phyloP scores from a whole-genome alignment of 768 basidiomycete genomes.

The Russula sp. region DNA sequence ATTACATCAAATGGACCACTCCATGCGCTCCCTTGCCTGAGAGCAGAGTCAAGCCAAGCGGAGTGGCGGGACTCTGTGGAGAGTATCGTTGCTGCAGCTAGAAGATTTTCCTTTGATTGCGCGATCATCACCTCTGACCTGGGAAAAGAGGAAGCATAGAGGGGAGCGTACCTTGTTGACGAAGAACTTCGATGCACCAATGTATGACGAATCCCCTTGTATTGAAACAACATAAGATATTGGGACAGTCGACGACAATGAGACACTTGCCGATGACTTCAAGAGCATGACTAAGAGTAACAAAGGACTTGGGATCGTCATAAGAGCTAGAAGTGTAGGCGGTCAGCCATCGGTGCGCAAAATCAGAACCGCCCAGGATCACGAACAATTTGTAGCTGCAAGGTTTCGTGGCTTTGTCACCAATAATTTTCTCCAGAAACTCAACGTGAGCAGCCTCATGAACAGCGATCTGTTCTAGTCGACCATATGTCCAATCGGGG shows the following conservation, averaged over 20 bases:
- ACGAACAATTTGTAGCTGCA: constrained; percentile 42
- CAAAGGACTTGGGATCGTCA: constrained; percentile 47
- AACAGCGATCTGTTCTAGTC: constrained; percentile 39
- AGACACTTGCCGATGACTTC: constrained; percentile 47
- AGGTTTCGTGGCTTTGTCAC: constrained; percentile 39
- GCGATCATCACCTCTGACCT: constrained; percentile 4
- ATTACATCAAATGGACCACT: constrained; percentile 53
- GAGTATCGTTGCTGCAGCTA: constrained; percentile 55
- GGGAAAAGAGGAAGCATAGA: constrained; percentile 30
- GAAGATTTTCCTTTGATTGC: constrained; percentile 41
- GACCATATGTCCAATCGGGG: constrained; percentile 39
- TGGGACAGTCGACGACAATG: background rate
- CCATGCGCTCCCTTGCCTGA: constrained; percentile 52
- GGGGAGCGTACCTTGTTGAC: constrained; percentile 41
- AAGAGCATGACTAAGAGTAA: constrained; percentile 48
- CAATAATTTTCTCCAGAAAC: constrained; percentile 39
- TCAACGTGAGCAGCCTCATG: constrained; percentile 46
- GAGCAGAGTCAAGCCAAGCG: constrained; percentile 56
- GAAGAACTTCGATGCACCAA: constrained; percentile 51
- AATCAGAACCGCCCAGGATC: background rate
- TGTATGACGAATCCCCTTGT: constrained; percentile 48
- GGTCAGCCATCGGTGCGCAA: constrained; percentile 5
- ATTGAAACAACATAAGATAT: background rate
- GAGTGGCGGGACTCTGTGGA: constrained; percentile 62
- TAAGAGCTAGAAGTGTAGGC: constrained; percentile 39